Percentiles rank a stretch among this genome's conserved stretches.
Evolutionary conservation across 345 rosid species (phyloP).

Genomic region (Arabis hirsuta): DNA sequence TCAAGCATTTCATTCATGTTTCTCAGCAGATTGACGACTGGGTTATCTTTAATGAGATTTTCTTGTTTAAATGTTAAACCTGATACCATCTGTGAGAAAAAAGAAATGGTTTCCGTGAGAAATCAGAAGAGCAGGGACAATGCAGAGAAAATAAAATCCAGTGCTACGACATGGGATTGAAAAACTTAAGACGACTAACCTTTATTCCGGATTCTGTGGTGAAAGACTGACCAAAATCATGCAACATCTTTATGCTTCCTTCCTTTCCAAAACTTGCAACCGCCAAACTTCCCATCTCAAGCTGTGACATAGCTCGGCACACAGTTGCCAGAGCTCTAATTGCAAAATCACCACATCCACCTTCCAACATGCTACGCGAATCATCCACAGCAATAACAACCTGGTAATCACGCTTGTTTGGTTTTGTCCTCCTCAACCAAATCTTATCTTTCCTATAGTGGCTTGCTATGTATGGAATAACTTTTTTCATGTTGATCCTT

Average conservation of each 20-base stretch:
- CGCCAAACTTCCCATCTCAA: conserved; percentile 93
- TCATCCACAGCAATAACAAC: conserved; percentile 93
- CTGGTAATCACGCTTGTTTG: conserved; percentile 96
- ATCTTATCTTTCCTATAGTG: conserved; percentile 93
- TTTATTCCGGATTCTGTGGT: conserved; percentile 81
- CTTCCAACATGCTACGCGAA: conserved; percentile 90
- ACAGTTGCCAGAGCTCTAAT: conserved; percentile 90
- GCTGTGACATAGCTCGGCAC: conserved; percentile 88
- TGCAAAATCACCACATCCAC: conserved; percentile 88
- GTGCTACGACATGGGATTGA: background rate
- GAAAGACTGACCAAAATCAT: conserved; percentile 88
- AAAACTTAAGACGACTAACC: conserved; percentile 51
- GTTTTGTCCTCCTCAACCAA: conserved; percentile 94
- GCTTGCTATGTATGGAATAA: conserved; percentile 95
- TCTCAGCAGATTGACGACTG: conserved; percentile 76
- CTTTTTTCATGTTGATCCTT: conserved; percentile 97
- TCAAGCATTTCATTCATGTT: conserved; percentile 76
- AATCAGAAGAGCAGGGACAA: conserved; percentile 8
- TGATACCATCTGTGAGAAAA: conserved; percentile 70
- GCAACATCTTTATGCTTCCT: conserved; percentile 79
- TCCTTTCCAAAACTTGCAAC: conserved; percentile 88
- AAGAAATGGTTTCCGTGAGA: background rate
- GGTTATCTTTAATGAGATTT: conserved; percentile 76
- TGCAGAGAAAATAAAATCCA: background rate
- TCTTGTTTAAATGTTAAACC: conserved; percentile 87